Percentiles rank a stretch among this genome's conserved stretches.
These are phyloP conservation scores for Trichoderma koningiopsis DNA, from an alignment of 2,329 filamentous ascomycete genomes.

Conservation along the genomic window DNA sequence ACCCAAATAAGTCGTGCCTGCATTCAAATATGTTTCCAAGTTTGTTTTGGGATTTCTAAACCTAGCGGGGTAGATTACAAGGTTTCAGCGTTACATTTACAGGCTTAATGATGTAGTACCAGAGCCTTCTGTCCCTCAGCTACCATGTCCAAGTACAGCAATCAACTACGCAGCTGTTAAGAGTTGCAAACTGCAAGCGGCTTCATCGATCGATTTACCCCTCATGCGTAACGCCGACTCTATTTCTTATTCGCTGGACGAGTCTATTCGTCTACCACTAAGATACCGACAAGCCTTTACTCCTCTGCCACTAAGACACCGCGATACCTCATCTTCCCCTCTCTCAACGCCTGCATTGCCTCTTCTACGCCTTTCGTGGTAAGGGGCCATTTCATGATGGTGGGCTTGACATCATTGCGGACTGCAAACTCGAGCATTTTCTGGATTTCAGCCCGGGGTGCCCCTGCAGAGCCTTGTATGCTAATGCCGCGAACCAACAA, in stretches of 20 bases:
- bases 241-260: neutral
- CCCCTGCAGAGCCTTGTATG: constrained; percentile 13
- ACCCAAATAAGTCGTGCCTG: neutral
- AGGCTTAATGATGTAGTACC: neutral
- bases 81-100: neutral
- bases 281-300: neutral
- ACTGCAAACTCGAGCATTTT: constrained; percentile 12
- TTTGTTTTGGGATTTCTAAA: neutral
- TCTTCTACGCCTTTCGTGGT: constrained; percentile 9
- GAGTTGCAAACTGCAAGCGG: neutral
- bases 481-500: constrained; percentile 1
- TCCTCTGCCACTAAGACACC: constrained; percentile 11
- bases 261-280: neutral
- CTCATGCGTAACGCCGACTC: neutral
- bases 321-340: constrained; percentile 21
- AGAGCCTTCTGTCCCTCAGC: neutral
- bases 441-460: neutral
- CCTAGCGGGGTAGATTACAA: neutral
- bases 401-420: neutral
- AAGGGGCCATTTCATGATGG: constrained; percentile 12
- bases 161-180: neutral
- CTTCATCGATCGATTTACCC: neutral
- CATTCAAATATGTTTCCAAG: neutral
- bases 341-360: neutral
- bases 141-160: neutral